Evolutionary conservation across 331 rosid species (phyloP), one percentile per base, ranked within the genome.

Genomic region (Saraca asoca): DNA sequence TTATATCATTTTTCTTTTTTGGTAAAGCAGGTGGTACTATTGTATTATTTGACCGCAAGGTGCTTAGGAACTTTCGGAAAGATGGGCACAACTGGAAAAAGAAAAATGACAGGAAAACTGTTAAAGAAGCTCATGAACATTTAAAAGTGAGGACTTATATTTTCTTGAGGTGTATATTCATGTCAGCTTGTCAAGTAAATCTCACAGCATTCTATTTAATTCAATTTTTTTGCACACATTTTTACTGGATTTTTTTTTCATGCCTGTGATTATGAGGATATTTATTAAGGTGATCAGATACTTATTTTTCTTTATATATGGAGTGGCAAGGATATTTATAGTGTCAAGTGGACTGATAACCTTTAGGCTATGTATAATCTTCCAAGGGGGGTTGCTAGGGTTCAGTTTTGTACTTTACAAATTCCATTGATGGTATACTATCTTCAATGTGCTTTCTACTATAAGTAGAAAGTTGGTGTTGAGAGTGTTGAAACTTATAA

Each of bases 21-120:
- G 67, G 67, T 74, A 71, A 74, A 64, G 79, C 91, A 94, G 99
- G 95, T 75, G 99, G 99, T 44, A 79, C 85, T 39, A 81, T 94
- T 70, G 78, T 81, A 45, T 66, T 90, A 61, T 94, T 86, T 83
- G 97, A 94, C 70, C 90, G 99, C 63, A 94, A 88, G 84, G 83
- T 75, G 95, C 97, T 88, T 53, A 82, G 99, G 78, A 86, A 90
- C 86, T 94, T 94, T 71, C 81, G 97, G 53, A 90, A 90, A 74
- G 97, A 94, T 70, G 99, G 97, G 31, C 92, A 90, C 84, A 90
- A 86, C 79, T 90, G 99, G 99, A 94, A 90, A 83, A 90, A 94
- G 92, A 94, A 94, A 74, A 94, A 85, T 54, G 97, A 90, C 59
- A 96, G 97, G 74, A 94, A 94, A 84, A 94, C 97, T 13, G 91